phyloP scores from a whole-genome alignment of 2,329 filamentous ascomycete species.

The Emmonsiellopsis sp. region DNA sequence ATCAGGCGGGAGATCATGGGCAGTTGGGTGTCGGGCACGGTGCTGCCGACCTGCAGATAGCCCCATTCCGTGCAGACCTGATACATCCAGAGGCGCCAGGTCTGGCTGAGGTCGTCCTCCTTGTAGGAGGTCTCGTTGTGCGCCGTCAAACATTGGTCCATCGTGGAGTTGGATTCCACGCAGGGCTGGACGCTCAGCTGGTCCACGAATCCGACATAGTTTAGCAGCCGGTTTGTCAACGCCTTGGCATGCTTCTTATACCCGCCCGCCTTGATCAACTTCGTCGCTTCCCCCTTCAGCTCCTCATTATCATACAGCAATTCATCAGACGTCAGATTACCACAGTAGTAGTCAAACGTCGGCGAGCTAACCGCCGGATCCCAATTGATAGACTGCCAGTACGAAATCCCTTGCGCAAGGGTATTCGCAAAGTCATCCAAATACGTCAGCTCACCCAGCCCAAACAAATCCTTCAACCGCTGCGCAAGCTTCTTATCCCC shows the following conservation, averaged over 20 bases:
- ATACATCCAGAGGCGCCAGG: conserved; percentile 49
- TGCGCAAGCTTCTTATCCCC: conserved; percentile 31
- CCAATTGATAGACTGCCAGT: conserved; percentile 53
- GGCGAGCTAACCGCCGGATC: conserved; percentile 45
- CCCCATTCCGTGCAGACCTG: conserved; percentile 61
- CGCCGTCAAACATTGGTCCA: conserved; percentile 45
- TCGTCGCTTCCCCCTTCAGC: conserved; percentile 31
- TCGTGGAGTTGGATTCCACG: conserved; percentile 24
- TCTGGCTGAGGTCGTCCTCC: conserved; percentile 33
- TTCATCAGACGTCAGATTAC: conserved; percentile 42
- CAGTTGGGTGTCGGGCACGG: conserved; percentile 53
- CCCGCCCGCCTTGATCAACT: conserved; percentile 41
- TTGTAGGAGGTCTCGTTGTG: conserved; percentile 41
- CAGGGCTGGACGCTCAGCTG: conserved; percentile 29
- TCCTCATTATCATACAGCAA: conserved; percentile 35
- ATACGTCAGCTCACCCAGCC: conserved; percentile 34
- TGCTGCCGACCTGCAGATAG: conserved; percentile 64
- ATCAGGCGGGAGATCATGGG: conserved; percentile 65
- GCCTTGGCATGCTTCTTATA: conserved; percentile 33
- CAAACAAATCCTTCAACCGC: conserved; percentile 47
- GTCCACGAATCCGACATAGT: conserved; percentile 49
- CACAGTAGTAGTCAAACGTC: conserved; percentile 46
- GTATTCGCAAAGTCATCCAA: conserved; percentile 46
- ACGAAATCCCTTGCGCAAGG: conserved; percentile 35
- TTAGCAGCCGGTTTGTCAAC: conserved; percentile 46